phyloP scores from a whole-genome alignment of 2,329 filamentous ascomycete genomes.

The Xylariaceae sp. region DNA sequence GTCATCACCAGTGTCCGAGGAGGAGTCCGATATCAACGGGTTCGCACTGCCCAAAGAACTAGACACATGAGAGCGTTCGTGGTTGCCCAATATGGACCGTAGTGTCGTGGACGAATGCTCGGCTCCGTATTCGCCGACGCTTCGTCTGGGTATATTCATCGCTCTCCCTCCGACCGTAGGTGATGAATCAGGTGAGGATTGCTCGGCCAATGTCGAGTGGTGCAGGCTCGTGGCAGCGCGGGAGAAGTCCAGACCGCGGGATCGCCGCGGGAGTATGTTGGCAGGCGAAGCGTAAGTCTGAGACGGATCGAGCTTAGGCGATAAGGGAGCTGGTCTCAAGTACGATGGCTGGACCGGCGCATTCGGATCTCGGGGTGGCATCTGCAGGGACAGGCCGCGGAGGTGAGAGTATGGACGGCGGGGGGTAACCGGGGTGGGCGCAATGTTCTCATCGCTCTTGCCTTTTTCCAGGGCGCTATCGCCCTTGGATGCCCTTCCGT shows the following conservation, averaged over 20 bases:
- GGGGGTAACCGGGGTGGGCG: constrained; percentile 60
- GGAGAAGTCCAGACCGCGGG: constrained; percentile 87
- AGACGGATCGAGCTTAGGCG: constrained; percentile 78
- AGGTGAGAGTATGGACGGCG: constrained; percentile 58
- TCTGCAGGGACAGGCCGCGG: constrained; percentile 64
- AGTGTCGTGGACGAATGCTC: constrained; percentile 65
- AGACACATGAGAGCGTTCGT: constrained; percentile 67
- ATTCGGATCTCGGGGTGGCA: constrained; percentile 49
- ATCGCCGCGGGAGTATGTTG: constrained; percentile 82
- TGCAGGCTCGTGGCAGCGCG: constrained; percentile 90
- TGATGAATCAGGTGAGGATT: constrained; percentile 83
- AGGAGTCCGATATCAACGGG: constrained; percentile 69
- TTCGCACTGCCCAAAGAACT: constrained; percentile 78
- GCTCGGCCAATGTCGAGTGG: constrained; percentile 87
- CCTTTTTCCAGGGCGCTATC: constrained; percentile 50
- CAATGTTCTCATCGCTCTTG: constrained; percentile 23
- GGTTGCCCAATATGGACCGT: constrained; percentile 65
- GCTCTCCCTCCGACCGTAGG: constrained; percentile 69
- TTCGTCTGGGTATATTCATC: constrained; percentile 56
- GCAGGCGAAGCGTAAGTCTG: constrained; percentile 83
- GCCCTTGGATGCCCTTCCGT: constrained; percentile 57
- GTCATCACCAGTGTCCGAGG: constrained; percentile 66
- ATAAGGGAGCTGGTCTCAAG: constrained; percentile 63
- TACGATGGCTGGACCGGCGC: constrained; percentile 32
- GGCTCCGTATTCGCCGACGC: constrained; percentile 43